Evolutionary conservation across 1,284 basidiomycete species (phyloP), one percentile per base, ranked within the genome.

Genomic region (Pseudozyma tsukubaensis): DNA sequence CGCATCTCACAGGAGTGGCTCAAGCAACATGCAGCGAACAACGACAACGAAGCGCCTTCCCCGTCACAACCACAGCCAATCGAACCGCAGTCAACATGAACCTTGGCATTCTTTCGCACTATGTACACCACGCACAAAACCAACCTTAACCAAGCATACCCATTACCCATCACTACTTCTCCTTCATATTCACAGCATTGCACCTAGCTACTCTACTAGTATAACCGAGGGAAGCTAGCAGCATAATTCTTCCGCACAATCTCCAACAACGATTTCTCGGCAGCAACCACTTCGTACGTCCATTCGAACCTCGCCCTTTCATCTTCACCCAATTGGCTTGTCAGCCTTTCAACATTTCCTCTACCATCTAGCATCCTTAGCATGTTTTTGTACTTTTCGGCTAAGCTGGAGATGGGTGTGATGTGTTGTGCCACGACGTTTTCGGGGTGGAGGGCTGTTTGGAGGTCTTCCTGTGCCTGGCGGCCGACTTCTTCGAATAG

Each of bases 1-100:
- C 37, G 43, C 29, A 35, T 37, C 9, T 37, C n/a, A 52, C 45
- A 72, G 63, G 74, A 70, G 19, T 77, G 71, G 71, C 42, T 77
- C 35, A 67, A 73, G 36, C 56, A 60, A 35, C 34, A 69, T 19
- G 56, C 56, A 39, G 19, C 43, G 24, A 24, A 37, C 12, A 44
- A 59, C 16, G 39, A 37, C 35, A 29, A 62, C 4, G 37, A 16
- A 13, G 11, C 24, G 24, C 24, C 24, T 29, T 29, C 24, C 24
- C 24, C 18, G 13, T 29, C 49, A 45, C 32, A 29, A 19, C 8
- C 47, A 43, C 8, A 32, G 16, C 12, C 52, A 14, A 19, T 32
- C 13, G 42, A 34, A 19, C 29, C 32, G 36, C 10, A 32, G 4
- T 32, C 34, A 42, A 19, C 36, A 49, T n/a, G 24, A 59, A 24